Evolutionary conservation across 495 filamentous ascomycete species (phyloP), one percentile per base, ranked within the genome.

Genomic region (Hypomontagnella monticulosa): DNA sequence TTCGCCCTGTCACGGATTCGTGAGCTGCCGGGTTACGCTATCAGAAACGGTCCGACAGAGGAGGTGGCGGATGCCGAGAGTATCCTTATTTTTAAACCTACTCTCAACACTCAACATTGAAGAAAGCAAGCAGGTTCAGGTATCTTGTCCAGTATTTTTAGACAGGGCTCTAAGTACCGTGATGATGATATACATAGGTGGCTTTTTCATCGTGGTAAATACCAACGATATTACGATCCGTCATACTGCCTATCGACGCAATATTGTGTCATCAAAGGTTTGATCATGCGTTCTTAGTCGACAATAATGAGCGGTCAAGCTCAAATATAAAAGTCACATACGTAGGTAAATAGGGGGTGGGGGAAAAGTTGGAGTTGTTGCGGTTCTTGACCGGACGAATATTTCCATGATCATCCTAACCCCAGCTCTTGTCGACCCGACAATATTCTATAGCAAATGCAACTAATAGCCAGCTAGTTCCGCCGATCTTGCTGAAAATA

Each of bases 291-390:
- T 50, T 46, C 51, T 57, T 32, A 44, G 46, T 63, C 59, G 34
- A 54, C 46, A 59, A 60, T 48, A 69, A 69, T 37, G 66, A 69
- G 66, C 66, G 66, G 66, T 69, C 66, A 69, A 64, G 66, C 59
- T 50, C 20, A 8, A 54, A 37, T 57, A 49, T 57, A 52, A 58
- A 43, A 54, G 7, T 42, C 33, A 42, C 33, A 42, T 62, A 67
- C 48, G 54, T 63, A 36, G 20, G 8, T 36, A 60, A 63, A 69
- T 63, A 63, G 66, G 60, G 66, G 59, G 66, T 57, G 59, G 59
- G 58, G 58, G 34, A 38, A 38, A 30, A 47, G 49, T 49, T 64
- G 18, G 53, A 34, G 34, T 53, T 34, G 50, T 37, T 16, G 55
- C 34, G 15, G 37, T 65, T 57, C 48, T 53, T 54, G 47, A 58